Evolutionary conservation across 2,329 filamentous ascomycete species (phyloP).

Genomic region (Nemania sp.): DNA sequence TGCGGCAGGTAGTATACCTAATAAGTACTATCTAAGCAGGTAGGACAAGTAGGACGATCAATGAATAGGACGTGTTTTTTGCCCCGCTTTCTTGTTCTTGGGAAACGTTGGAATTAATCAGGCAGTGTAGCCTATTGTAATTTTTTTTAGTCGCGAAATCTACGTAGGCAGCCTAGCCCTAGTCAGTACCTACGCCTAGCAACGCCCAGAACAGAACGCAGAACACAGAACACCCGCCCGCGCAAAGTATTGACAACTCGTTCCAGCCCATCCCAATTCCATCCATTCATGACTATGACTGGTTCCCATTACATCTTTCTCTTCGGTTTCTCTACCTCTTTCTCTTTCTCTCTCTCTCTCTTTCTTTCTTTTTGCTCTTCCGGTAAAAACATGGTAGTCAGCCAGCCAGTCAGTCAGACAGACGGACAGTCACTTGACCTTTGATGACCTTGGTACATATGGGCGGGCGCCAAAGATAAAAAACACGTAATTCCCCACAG

Average conservation of each 20-base stretch:
- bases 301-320: not conserved
- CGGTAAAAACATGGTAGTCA: not conserved
- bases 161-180: not conserved
- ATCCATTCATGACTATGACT: not conserved
- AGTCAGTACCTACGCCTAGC: not conserved
- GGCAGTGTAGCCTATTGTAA: not conserved
- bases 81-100: not conserved
- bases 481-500: slow-evolving; percentile 8
- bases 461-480: not conserved
- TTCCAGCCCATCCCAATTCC: not conserved
- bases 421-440: not conserved
- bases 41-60: too few species aligned
- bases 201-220: not conserved
- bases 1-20: too few species aligned
- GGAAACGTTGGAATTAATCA: not conserved
- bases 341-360: not conserved
- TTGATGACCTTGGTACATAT: slow-evolving; percentile 4
- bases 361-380: not conserved
- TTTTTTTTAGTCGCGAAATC: not conserved
- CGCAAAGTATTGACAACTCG: not conserved
- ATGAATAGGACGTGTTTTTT: not conserved
- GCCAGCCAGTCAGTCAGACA: too few species aligned
- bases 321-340: not conserved
- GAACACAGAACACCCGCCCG: too few species aligned
- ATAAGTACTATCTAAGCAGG: too few species aligned